Conservation (phyloP, 2,329 filamentous ascomycete genomes). For the Cadophora malorum region DNA sequence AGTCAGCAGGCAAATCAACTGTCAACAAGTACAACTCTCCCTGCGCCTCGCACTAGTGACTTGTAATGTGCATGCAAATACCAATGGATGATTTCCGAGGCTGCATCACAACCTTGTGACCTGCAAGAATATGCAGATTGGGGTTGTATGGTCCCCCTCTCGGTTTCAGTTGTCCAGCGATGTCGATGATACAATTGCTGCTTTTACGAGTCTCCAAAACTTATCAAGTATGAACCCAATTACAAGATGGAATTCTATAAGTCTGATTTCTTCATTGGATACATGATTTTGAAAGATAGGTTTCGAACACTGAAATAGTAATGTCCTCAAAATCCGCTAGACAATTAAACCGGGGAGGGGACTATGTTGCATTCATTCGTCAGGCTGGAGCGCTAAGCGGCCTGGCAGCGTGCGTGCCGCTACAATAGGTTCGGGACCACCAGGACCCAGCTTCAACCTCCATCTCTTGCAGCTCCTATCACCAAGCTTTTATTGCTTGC, state of each 20-base stretch:
- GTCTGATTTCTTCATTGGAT: no score
- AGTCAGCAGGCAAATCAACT: conserved; percentile 31
- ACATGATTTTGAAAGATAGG: no score
- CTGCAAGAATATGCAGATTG: conserved; percentile 30
- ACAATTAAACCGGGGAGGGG: no score
- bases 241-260: no score
- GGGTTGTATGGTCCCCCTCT: conserved; percentile 14
- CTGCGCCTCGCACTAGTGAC: conserved; percentile 19
- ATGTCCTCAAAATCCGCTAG: no score
- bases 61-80: conserved; percentile 16
- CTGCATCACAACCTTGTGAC: conserved; percentile 30
- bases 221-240: no score
- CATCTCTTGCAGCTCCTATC: conserved; percentile 17
- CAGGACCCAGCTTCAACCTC: conserved; percentile 22
- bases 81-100: conserved; percentile 24
- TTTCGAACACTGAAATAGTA: no score
- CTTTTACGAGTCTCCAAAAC: no score
- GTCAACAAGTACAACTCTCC: conserved; percentile 23
- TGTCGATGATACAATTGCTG: no score
- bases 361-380: conserved; percentile 20
- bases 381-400: conserved; percentile 10
- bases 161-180: no score
- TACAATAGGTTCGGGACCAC: conserved; percentile 4
- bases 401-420: background rate
- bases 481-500: conserved; percentile 26